Conservation (phyloP, 805 yeast species). For the Ogataea siamensis region DNA sequence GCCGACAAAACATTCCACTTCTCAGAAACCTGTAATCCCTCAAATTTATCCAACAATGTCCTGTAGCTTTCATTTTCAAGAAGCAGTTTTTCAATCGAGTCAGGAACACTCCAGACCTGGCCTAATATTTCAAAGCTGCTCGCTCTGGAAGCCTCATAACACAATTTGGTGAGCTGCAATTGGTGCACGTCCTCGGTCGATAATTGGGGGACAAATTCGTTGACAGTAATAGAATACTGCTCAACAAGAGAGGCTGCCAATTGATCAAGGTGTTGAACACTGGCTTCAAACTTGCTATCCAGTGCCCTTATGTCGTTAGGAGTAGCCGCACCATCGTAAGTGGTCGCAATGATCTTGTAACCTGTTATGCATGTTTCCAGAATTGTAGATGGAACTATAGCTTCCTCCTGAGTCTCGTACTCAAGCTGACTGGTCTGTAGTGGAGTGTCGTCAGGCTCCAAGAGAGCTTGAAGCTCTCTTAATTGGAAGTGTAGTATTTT, state of each 20-base stretch:
- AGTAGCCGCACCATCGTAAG: constrained; percentile 26
- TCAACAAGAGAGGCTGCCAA: constrained; percentile 10
- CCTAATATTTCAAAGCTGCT: constrained; percentile 30
- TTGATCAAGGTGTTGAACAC: constrained; percentile 20
- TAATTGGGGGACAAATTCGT: constrained; percentile 31
- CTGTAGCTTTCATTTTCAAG: constrained; percentile 44
- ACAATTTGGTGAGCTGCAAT: constrained; percentile 32
- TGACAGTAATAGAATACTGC: constrained; percentile 20
- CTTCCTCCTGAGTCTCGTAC: constrained; percentile 19
- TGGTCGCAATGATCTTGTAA: constrained; percentile 26
- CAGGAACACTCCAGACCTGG: constrained; percentile 35
- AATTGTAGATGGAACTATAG: constrained; percentile 27
- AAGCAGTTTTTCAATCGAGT: constrained; percentile 38
- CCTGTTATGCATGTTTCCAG: constrained; percentile 30
- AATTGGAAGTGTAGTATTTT: constrained; percentile 30
- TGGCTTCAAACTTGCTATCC: constrained; percentile 2
- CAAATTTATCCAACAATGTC: constrained; percentile 39
- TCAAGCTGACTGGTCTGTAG: neutral
- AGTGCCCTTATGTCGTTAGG: constrained; percentile 7
- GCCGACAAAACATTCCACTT: constrained; percentile 42
- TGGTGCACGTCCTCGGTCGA: constrained; percentile 33
- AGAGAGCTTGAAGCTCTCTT: constrained; percentile 27
- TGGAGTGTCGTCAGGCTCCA: constrained; percentile 7
- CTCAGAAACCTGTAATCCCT: constrained; percentile 15
- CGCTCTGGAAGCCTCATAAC: constrained; percentile 30